Percentiles rank a stretch among this genome's conserved stretches.
Conservation (phyloP, 2,329 filamentous ascomycete genomes). For the Aureobasidium sp. region DNA sequence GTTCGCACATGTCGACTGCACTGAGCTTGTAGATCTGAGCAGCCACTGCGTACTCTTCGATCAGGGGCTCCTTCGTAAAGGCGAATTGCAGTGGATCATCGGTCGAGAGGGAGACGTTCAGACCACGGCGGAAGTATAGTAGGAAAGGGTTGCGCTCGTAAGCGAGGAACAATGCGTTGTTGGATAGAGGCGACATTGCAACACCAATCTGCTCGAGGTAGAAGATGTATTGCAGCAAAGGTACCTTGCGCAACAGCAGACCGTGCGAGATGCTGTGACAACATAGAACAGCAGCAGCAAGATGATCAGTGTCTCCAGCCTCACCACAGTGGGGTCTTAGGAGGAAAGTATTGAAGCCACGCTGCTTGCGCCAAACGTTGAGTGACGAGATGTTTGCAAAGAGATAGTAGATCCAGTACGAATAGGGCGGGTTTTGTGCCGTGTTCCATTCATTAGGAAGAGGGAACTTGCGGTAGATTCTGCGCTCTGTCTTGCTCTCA, state of each 20-base stretch:
- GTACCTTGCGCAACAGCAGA: conserved; percentile 84
- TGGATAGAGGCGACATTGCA: conserved; percentile 97
- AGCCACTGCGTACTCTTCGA: conserved; percentile 96
- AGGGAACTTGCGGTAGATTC: conserved; percentile 93
- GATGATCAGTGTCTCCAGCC: conserved; percentile 91
- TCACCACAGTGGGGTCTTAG: conserved; percentile 93
- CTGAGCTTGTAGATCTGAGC: conserved; percentile 98
- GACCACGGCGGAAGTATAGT: conserved; percentile 86
- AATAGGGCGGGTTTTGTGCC: conserved; percentile 94
- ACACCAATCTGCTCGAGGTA: conserved; percentile 98
- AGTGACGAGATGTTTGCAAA: conserved; percentile 91
- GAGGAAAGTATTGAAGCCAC: conserved; percentile 93
- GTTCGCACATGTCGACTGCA: conserved; percentile 95
- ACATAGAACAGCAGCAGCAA: conserved; percentile 84
- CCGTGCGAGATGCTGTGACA: conserved; percentile 97
- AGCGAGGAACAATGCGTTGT: conserved; percentile 92
- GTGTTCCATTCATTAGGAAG: conserved; percentile 83
- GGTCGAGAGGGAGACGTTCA: conserved; percentile 94
- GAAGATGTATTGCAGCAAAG: conserved; percentile 91
- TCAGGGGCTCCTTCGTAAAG: conserved; percentile 95
- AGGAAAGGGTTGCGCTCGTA: conserved; percentile 97
- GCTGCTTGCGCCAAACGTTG: conserved; percentile 82
- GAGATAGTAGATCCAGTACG: conserved; percentile 97
- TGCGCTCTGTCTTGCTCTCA: conserved; percentile 91
- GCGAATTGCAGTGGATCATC: conserved; percentile 97